Evolutionary conservation across 164 flowering plant genomes (phyloP), one percentile per base, ranked within the genome.

Genomic region (Berberis thunbergii): DNA sequence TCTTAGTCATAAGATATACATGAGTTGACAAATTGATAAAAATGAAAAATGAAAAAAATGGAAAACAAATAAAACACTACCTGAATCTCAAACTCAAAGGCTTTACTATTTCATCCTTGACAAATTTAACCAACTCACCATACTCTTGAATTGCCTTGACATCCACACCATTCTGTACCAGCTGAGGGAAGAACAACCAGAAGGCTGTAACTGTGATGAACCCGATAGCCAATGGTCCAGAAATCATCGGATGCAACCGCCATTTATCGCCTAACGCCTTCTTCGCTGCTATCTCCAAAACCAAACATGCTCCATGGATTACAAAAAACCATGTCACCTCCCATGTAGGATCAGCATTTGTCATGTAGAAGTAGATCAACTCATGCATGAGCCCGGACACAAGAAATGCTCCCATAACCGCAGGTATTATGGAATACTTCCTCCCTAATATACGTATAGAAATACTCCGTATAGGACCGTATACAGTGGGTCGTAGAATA

Each of bases 331-430:
- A 65, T 4, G 74, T 70, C 43, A 71, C 65, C 45, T 70, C 75
- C 79, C 79, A 76, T 3, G 72, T 65, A 13, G 76, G 82, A 50
- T 41, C 12, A n/a, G 9, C 72, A 57, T 6, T 64, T 61, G 13
- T 50, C 1, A 75, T 7, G 61, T 75, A 68, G 56, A 50, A 79
- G 65, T 69, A 75, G 1, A 75, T 64, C 4, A 79, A 65, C 75
- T 81, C 84, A 67, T 81, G 82, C 76, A 75, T 74, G 11, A 75
- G 8, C 3, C 68, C 84, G 0, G 82, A 78, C 4, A 81, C 79
- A 0, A 69, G 8, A 54, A 81, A 81, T 1, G 79, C 61, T 9
- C 48, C 70, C 2, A 77, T 0, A 0, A 75, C 56, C 0, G 72
- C 80, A 0, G 59, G 62, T 0, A 75, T 0, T 38, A 60, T 8